These are phyloP conservation scores for Leptographium flavum DNA, from an alignment of 2,329 filamentous ascomycete species.

Conservation along the genomic window DNA sequence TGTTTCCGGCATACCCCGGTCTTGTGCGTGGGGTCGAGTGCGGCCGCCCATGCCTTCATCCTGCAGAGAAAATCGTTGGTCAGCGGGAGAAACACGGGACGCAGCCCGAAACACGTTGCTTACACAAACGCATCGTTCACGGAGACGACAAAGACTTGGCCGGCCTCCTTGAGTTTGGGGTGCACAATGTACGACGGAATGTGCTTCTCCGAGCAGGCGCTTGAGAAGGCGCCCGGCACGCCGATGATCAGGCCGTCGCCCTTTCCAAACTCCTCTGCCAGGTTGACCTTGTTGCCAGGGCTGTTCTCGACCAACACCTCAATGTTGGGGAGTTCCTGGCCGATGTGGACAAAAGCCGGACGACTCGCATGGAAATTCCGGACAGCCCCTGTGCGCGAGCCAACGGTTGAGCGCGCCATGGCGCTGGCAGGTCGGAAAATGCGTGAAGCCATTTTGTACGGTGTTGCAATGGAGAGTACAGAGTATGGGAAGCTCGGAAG, in stretches of 20 bases:
- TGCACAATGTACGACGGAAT: constrained; percentile 79
- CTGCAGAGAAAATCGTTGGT: constrained; percentile 26
- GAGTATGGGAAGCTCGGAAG: too few relatives aligned
- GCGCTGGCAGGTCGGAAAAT: constrained; percentile 6
- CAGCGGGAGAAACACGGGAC: background rate
- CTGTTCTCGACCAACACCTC: constrained; percentile 69
- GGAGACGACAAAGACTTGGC: constrained; percentile 75
- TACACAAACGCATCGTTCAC: constrained; percentile 95
- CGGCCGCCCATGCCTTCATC: constrained; percentile 78
- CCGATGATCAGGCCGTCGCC: constrained; percentile 73
- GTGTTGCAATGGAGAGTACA: too few relatives aligned
- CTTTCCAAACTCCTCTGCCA: constrained; percentile 58
- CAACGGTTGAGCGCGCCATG: constrained; percentile 6
- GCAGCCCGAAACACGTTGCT: constrained; percentile 20
- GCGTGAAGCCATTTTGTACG: constrained; percentile 9
- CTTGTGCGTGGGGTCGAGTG: constrained; percentile 59
- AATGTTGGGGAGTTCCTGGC: constrained; percentile 65
- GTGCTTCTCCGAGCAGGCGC: constrained; percentile 47
- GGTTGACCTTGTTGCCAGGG: constrained; percentile 84
- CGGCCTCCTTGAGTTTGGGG: constrained; percentile 62
- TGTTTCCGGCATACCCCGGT: constrained; percentile 52
- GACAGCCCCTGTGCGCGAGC: background rate
- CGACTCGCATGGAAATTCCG: constrained; percentile 50
- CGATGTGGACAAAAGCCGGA: constrained; percentile 53
- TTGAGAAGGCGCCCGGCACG: constrained; percentile 64